phyloP scores from a whole-genome alignment of 768 basidiomycete genomes.

The Boletus reticuloceps region DNA sequence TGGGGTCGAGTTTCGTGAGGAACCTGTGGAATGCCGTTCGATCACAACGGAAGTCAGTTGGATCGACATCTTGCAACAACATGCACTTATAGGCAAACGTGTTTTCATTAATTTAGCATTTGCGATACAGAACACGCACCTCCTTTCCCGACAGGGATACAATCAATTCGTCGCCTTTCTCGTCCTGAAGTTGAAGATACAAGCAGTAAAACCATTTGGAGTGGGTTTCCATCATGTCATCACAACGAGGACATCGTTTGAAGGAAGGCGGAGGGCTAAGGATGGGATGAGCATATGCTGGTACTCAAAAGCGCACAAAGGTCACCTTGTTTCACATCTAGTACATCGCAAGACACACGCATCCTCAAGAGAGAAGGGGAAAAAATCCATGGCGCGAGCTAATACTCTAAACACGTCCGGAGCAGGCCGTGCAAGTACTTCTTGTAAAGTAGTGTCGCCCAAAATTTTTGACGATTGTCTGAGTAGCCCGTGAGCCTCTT shows the following conservation, averaged over 20 bases:
- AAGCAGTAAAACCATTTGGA: constrained; percentile 48
- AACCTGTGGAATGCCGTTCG: constrained; percentile 36
- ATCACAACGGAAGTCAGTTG: constrained; percentile 44
- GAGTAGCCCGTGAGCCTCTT: constrained; percentile 2
- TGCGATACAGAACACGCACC: constrained; percentile 23
- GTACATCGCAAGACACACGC: constrained; percentile 50
- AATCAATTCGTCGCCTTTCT: constrained; percentile 38
- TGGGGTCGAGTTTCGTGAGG: constrained; percentile 38
- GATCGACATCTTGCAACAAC: constrained; percentile 43
- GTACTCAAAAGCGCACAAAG: not conserved
- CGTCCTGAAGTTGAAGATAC: constrained; percentile 52
- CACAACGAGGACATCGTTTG: constrained; percentile 50
- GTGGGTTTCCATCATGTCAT: constrained; percentile 50
- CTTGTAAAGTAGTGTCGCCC: constrained; percentile 33
- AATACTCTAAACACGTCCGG: constrained; percentile 42
- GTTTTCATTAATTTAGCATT: not conserved
- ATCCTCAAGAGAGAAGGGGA: constrained; percentile 48
- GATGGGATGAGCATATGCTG: not conserved
- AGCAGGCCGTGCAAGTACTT: constrained; percentile 32
- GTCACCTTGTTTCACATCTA: constrained; percentile 52
- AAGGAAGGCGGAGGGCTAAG: constrained; percentile 43
- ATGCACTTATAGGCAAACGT: constrained; percentile 33
- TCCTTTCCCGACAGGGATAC: constrained; percentile 51
- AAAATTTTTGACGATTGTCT: not conserved
- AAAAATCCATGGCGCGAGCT: constrained; percentile 55